Percentiles rank a stretch among this genome's conserved stretches.
phyloP scores from a whole-genome alignment of 345 rosid species.

The Populus alba region DNA sequence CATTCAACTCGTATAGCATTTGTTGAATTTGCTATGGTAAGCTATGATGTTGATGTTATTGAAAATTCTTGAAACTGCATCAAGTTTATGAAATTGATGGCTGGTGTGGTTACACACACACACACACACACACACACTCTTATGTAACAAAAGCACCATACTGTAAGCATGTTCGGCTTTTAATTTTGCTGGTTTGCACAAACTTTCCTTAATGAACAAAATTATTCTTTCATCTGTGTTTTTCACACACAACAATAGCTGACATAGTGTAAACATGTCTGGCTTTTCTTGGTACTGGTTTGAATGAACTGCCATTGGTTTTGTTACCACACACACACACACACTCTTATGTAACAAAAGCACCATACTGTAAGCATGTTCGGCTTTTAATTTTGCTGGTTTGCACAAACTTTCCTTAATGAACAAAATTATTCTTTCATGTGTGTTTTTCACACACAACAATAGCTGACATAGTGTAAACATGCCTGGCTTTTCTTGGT shows the following conservation, averaged over 20 bases:
- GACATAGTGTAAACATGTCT: neutral
- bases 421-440: neutral
- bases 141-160: neutral
- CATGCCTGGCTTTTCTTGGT: neutral
- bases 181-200: neutral
- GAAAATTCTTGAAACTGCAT: neutral
- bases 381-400: neutral
- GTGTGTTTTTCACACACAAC: neutral
- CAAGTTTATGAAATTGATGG: neutral
- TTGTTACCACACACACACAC: neutral
- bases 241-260: neutral
- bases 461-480: neutral
- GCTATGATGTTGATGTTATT: slow-evolving; percentile 1
- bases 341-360: neutral
- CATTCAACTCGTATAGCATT: slow-evolving; percentile 90
- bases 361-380: neutral
- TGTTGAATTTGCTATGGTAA: slow-evolving; percentile 84
- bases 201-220: neutral
- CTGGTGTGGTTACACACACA: neutral
- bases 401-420: neutral
- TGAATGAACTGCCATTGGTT: neutral
- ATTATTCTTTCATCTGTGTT: neutral
- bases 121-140: neutral
- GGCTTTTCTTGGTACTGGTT: neutral
- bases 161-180: neutral